Evolutionary conservation across 805 yeast genomes (phyloP).

Genomic region (Candida ipomoeae): DNA sequence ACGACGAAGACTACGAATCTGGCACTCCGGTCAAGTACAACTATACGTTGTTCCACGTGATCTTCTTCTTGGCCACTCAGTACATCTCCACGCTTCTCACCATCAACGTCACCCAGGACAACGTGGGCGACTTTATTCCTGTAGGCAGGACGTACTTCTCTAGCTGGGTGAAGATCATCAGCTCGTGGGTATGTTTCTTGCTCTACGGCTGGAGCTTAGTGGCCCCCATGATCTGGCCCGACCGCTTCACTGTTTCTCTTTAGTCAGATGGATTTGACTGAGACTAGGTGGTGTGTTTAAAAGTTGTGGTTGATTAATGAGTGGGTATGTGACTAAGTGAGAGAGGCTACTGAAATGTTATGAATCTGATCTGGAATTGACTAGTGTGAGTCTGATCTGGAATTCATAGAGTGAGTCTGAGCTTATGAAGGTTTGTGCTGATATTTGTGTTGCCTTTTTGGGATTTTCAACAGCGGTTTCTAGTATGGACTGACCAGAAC

Average conservation of each 20-base stretch:
- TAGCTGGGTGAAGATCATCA: constrained; percentile 87
- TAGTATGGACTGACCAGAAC: no score
- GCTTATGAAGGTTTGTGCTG: no score
- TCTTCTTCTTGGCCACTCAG: constrained; percentile 93
- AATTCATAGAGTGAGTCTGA: no score
- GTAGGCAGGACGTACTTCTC: constrained; percentile 96
- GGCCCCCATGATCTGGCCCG: constrained; percentile 91
- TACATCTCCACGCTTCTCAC: constrained; percentile 93
- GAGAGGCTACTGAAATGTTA: no score
- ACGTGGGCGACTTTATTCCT: constrained; percentile 85
- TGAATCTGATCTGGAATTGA: no score
- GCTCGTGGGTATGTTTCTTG: constrained; percentile 87
- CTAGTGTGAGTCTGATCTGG: no score
- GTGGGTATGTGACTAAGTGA: no score
- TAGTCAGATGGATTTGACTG: no score
- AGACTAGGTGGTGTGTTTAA: no score
- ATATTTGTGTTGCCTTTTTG: no score
- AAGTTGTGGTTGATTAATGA: no score
- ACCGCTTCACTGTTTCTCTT: constrained; percentile 49
- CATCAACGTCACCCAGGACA: constrained; percentile 81
- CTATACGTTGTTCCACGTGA: constrained; percentile 82
- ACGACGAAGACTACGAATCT: constrained; percentile 30
- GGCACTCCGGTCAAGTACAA: constrained; percentile 66
- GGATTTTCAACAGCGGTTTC: no score
- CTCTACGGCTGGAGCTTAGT: constrained; percentile 86